Evolutionary conservation across 2,329 filamentous ascomycete genomes (phyloP).

Genomic region (Apiospora kogelbergensis): DNA sequence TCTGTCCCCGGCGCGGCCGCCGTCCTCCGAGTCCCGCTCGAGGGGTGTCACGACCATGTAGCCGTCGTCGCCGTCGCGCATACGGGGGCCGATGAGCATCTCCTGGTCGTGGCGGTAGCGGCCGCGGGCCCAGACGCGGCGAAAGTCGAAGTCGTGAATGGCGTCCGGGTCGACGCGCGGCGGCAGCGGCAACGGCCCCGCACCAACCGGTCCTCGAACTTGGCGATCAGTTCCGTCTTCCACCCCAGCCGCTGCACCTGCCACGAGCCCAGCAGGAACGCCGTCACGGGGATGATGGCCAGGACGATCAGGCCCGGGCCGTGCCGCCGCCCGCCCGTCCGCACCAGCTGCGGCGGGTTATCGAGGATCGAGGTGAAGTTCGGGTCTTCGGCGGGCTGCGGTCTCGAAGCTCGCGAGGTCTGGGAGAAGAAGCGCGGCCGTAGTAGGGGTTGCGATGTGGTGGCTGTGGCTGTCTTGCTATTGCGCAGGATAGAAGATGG

Average conservation of each 20-base stretch:
- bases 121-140: conserved; percentile 76
- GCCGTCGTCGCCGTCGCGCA: conserved; percentile 86
- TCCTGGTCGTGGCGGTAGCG: conserved; percentile 83
- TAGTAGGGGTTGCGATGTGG: background rate
- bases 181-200: conserved; percentile 82
- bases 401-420: conserved; percentile 26
- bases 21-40: conserved; percentile 61
- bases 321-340: conserved; percentile 68
- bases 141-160: conserved; percentile 87
- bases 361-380: conserved; percentile 85
- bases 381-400: conserved; percentile 66
- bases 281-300: conserved; percentile 85
- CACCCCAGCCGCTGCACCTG: conserved; percentile 89
- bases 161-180: conserved; percentile 79
- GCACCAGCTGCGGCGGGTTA: conserved; percentile 77
- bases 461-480: background rate
- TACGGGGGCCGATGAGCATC: conserved; percentile 91
- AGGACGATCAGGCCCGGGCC: conserved; percentile 79
- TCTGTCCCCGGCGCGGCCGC: conserved; percentile 18
- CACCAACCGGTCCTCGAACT: conserved; percentile 87
- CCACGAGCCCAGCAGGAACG: conserved; percentile 90
- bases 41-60: conserved; percentile 91
- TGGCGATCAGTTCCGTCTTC: conserved; percentile 91
- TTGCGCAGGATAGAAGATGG: background rate
- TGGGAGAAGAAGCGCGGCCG: conserved; percentile 27